Evolutionary conservation across 116 monocot species (phyloP), one percentile per base, ranked within the genome.

Genomic region (Papilionanthe hybrid): DNA sequence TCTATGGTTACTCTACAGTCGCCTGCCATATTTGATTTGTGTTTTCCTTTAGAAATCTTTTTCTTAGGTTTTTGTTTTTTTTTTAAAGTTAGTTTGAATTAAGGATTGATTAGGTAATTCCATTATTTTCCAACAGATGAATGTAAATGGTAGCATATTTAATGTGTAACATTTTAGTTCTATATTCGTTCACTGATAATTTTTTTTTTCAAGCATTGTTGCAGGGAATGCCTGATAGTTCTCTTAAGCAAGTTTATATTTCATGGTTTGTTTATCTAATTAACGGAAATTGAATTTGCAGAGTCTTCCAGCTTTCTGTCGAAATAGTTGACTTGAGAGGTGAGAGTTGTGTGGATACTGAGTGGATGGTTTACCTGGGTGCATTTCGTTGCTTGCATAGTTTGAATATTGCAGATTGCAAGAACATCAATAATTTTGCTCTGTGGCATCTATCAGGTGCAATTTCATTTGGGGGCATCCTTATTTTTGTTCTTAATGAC

Each of bases 321-420:
- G 94, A 96, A 50, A 84, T 84, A 37, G 81, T 94, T 73, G 89
- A 94, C 75, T 58, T 94, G 77, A 90, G 79, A 23, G 90, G 91
- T 18, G 86, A 89, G 45, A 32, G 42, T 25, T 57, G 28, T 73
- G 89, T 96, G 44, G 96, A 92, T 84, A 92, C 90, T 28, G 96
- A 96, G 76, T 96, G 96, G 96, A 83, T 94, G 89, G 90, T 87
- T 9, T 96, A 96, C 69, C 76, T 96, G 12, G 94, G 96, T 27
- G 85, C 81, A 41, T 94, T 92, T 85, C 86, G 88, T 1, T 72
- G 86, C 83, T 72, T 96, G 66, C 78, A 82, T 7, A 47, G 19
- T 42, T 88, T 96, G 47, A 89, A 86, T 73, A 74, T 96, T 69
- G 84, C 89, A 19, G 90, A 85, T 18, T 94, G 96, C 81, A 85